Evolutionary conservation across 345 rosid genomes (phyloP), one percentile per base, ranked within the genome.

Genomic region (Corchorus olitorius): DNA sequence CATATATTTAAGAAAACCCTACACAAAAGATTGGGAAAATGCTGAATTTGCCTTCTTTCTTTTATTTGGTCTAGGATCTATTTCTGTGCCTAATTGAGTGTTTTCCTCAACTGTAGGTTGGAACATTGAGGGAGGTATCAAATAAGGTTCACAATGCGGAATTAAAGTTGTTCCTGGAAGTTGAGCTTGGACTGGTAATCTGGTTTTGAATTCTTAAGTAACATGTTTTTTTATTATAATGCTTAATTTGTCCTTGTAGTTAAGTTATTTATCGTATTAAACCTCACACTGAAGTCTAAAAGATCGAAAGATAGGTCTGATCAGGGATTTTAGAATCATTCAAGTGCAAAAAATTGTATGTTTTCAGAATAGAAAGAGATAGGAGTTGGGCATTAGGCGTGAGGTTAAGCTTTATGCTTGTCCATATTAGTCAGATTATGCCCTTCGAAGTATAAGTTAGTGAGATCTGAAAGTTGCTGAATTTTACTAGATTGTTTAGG

Each of bases 101-200:
- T n/a, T 12, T 16, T 22, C 46, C n/a, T 50, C 56, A 53, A 65
- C 76, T 76, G 58, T 77, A 91, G 96, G 93, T 91, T 75, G 93
- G 93, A 67, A 89, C 87, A 64, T 77, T 91, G 83, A 87, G 91
- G 79, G 91, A 87, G 81, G 83, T 80, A 46, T 87, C 91, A 65
- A 89, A 84, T 81, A 89, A 88, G 80, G 86, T 80, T 43, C 87
- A 87, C 37, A 86, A 82, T 80, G 88, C 93, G 1, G 97, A 89
- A 61, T 67, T 91, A 64, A 91, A 88, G 77, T 75, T 91, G 77
- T 89, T 87, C 84, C 83, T 91, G 83, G 93, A 91, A 86, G 88
- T 89, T n/a, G 97, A 86, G 79, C 74, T 80, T 34, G 93, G 93
- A 52, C 88, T 41, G 90, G 96, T 91, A 87, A 71, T 74, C 16